Base-by-base conservation (phyloP, 306 rosid genomes). In the Begonia loranthoides region DNA sequence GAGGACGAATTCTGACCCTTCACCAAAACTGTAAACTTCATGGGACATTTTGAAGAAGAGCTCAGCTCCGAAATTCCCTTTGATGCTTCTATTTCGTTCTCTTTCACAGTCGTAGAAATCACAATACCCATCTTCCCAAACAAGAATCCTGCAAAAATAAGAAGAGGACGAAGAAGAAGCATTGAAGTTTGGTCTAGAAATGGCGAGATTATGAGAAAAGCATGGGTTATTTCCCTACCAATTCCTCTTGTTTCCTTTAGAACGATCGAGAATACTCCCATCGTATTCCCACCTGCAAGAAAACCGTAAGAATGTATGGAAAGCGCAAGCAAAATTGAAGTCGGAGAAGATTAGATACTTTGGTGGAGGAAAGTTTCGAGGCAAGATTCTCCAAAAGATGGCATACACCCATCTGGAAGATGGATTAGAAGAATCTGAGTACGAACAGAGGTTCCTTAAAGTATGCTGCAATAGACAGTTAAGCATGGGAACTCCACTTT, bases 41-140 rank as follows among this genome's bases (percentile, higher is more conserved):
- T 90, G 95, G 28, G 99, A 82, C 99, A 90, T 86, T 73, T 86
- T 90, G 94, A 86, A 90, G 78, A 86, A 90, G 39, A 80, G 63
- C 34, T 86, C 84, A 65, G 84, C 82, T 56, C 94, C 95, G 75
- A 90, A 90, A 65, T 68, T 70, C 36, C 63, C 76, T 43, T 64
- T 66, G 17, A 72, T 54, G 74, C 51, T 69, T 50, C 78, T 79
- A 67, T 49, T 70, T 33, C 68, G 73, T 33, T 78, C 76, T 54
- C 64, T 77, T 65, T 82, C 82, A 41, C 99, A 86, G 78, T 82
- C 94, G 36, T 66, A 57, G 43, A 80, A 78, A 69, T 90, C 95
- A 68, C 95, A 90, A 50, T 74, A 86, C 12, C 99, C 99, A 70
- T 90, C 99, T 75, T 86, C 95, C 95, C 95, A 86, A 43, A 86